Evolutionary conservation across 140 eudicot genomes (phyloP), one percentile per base, ranked within the genome.

Genomic region (Anethum foeniculum): DNA sequence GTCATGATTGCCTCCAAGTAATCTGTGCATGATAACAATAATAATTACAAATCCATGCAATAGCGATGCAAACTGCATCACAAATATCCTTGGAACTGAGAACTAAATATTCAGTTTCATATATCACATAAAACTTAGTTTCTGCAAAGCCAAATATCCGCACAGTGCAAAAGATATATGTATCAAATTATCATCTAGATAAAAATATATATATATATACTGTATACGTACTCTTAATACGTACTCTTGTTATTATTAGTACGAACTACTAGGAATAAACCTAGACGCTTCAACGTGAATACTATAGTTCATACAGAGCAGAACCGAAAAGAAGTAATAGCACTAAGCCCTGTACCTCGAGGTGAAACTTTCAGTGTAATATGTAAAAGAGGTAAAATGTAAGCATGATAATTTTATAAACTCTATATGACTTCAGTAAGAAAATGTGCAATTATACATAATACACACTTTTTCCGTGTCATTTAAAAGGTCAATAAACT

Each of bases 1-100:
- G 94, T 90, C 98, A 94, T 94, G 82, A 76, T 85, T 92, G 81
- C 89, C 84, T 56, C 44, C 52, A 85, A 82, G 34, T 62, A 71
- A 71, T 71, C 86, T 85, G 83, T 84, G 80, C 69, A 48, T 11
- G 72, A 67, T 34, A 51, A 67, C 23, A 11, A 79, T 1, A 47
- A 52, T 6, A 30, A 27, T 79, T 47, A 79, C 32, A 79, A 5
- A 47, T 21, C 19, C 34, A 65, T 9, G 67, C 25, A 11, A 46
- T 28, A 21, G 30, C 7, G 10, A 8, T 46, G 9, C 27, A 46
- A 65, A 21, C 7, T 23, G 25, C 30, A n/a, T 46, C 30, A 30
- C 12, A 28, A 28, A 28, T 28, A 43, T 27, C 36, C 1, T 65
- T 51, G n/a, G 23, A 49, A 65, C 54, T 5, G 11, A 5, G 27